A percentile compares a stretch with the other conserved stretches of the same genome.
These are phyloP conservation scores for Cercospora sesami DNA, from an alignment of 2,329 filamentous ascomycete species.

Conservation along the genomic window DNA sequence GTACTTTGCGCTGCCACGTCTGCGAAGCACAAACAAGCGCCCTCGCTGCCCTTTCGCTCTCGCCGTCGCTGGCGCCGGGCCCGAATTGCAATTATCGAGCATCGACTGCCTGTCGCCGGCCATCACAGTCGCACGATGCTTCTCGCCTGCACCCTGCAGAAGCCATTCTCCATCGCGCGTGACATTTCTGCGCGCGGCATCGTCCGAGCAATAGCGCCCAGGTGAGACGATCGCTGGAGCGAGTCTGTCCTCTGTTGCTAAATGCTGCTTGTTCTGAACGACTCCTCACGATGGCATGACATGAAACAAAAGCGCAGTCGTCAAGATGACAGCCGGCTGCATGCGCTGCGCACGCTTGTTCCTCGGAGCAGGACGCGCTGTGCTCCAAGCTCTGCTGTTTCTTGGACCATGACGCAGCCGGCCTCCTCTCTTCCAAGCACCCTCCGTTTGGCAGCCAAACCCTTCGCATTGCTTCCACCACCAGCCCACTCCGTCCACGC, in stretches of 20 bases:
- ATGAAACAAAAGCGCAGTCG: neutral
- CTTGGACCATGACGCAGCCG: neutral
- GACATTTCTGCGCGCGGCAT: neutral
- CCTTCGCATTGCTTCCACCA: neutral
- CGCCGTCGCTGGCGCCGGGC: neutral
- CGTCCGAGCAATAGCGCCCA: neutral
- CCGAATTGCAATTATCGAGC: neutral
- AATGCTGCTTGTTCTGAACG: no score
- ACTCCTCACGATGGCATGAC: neutral
- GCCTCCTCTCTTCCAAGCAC: slow-evolving; percentile 1
- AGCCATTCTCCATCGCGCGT: neutral
- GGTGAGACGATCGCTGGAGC: neutral
- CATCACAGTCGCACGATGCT: neutral
- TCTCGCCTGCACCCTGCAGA: neutral
- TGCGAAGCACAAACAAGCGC: neutral
- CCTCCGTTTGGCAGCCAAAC: neutral
- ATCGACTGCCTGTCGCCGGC: neutral
- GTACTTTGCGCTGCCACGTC: slow-evolving; percentile 1
- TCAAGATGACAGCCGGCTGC: neutral
- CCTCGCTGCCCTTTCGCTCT: neutral
- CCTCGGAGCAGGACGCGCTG: neutral
- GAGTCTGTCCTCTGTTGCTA: neutral
- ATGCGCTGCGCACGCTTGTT: neutral
- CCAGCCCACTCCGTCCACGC: neutral
- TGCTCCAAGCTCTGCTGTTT: neutral